phyloP scores from a whole-genome alignment of 805 yeast species.

The Metschnikowia colocasiae region DNA sequence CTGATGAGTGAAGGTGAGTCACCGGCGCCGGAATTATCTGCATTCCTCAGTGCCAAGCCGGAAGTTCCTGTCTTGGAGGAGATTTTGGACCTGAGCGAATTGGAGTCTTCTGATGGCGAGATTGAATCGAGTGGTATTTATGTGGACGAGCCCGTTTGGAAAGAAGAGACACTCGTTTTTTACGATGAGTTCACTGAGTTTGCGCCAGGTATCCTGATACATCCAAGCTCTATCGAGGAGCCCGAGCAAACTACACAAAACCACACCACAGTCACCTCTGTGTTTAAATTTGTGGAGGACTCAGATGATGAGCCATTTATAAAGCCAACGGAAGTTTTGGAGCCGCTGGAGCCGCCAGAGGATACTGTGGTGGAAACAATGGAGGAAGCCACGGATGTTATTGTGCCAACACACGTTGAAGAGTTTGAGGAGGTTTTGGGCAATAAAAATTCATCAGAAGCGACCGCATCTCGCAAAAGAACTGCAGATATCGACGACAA shows the following conservation, averaged over 20 bases:
- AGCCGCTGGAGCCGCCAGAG: conserved; percentile 10
- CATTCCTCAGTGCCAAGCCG: conserved; percentile 1
- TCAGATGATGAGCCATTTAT: background rate
- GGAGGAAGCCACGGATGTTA: conserved; percentile 9
- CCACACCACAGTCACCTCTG: background rate
- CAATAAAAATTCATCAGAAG: background rate
- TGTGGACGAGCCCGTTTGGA: conserved; percentile 10
- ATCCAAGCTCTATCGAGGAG: conserved; percentile 15
- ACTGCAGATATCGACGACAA: conserved; percentile 4
- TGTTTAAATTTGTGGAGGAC: conserved; percentile 4
- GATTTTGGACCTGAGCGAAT: background rate
- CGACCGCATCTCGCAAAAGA: background rate
- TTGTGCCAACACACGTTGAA: conserved; percentile 11
- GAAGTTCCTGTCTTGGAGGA: conserved; percentile 12
- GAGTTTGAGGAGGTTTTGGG: conserved; percentile 11
- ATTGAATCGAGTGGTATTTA: background rate
- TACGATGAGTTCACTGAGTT: conserved; percentile 15
- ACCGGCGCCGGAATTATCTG: background rate
- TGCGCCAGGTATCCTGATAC: conserved; percentile 4
- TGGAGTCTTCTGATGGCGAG: background rate
- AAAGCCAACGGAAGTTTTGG: conserved; percentile 11
- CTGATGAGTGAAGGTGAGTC: conserved; percentile 1
- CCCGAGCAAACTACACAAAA: conserved; percentile 1
- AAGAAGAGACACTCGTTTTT: conserved; percentile 9
- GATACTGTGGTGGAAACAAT: conserved; percentile 7